Percentiles rank a stretch among this genome's conserved stretches.
phyloP scores from a whole-genome alignment of 2,329 filamentous ascomycete genomes.

The Fusarium xyrophilum region DNA sequence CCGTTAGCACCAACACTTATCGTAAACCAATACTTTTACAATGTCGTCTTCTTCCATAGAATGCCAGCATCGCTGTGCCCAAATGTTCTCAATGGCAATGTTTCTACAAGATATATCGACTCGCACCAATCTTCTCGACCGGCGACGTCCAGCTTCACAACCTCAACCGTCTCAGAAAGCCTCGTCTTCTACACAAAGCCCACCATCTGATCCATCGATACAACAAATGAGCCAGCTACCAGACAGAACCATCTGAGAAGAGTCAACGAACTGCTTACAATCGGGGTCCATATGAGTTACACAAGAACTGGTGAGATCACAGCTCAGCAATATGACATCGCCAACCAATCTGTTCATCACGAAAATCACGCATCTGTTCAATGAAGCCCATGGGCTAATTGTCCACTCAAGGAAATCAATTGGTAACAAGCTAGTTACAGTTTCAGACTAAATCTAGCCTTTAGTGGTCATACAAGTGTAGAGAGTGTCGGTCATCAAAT shows the following conservation, averaged over 20 bases:
- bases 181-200: conserved; percentile 3
- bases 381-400: background rate
- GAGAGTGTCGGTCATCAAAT: conserved; percentile 40
- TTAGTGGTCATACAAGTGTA: conserved; percentile 27
- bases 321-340: background rate
- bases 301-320: background rate
- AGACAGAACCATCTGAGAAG: conserved; percentile 13
- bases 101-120: conserved; percentile 46
- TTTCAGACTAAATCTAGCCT: conserved; percentile 23
- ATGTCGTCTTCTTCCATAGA: conserved; percentile 33
- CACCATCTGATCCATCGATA: conserved; percentile 19
- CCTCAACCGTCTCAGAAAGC: background rate
- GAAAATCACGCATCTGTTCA: background rate
- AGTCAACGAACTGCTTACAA: background rate
- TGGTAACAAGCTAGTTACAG: conserved; percentile 28
- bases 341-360: background rate
- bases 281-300: too few species aligned
- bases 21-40: background rate
- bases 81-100: conserved; percentile 49
- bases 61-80: conserved; percentile 45
- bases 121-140: conserved; percentile 37
- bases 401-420: conserved; percentile 35
- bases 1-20: conserved; percentile 18
- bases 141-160: background rate
- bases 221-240: conserved; percentile 16